phyloP scores from a whole-genome alignment of 805 yeast species.

The Schizosaccharomyces japonicus region DNA sequence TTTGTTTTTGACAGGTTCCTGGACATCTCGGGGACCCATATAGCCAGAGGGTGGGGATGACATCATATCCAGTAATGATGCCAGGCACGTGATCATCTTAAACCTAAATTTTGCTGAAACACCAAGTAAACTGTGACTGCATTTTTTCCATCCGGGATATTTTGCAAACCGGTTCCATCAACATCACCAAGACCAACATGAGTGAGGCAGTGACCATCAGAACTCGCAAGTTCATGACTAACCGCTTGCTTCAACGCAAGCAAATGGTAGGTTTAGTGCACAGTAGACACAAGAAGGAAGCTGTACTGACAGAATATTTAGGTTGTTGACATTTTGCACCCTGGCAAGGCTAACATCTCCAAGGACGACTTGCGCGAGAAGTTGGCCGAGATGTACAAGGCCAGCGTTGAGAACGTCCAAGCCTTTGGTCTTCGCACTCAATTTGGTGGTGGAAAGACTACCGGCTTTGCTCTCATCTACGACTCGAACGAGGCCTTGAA shows the following conservation, averaged over 20 bases:
- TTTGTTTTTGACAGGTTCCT: too few relatives aligned
- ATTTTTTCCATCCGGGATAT: too few relatives aligned
- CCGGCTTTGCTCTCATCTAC: slow-evolving; percentile 98
- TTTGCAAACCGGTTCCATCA: too few relatives aligned
- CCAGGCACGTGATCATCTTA: too few relatives aligned
- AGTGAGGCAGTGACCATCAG: slow-evolving; percentile 95
- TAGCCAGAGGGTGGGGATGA: too few relatives aligned
- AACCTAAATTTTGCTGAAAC: too few relatives aligned
- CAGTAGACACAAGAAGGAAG: not conserved
- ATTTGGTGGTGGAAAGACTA: slow-evolving; percentile 98
- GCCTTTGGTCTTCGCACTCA: slow-evolving; percentile 99
- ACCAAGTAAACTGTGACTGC: too few relatives aligned
- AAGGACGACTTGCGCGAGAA: slow-evolving; percentile 97
- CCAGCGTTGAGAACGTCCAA: slow-evolving; percentile 81
- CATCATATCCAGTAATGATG: too few relatives aligned
- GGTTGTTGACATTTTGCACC: slow-evolving; percentile 84
- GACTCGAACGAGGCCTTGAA: slow-evolving; percentile 92
- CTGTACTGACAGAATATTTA: too few relatives aligned
- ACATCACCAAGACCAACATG: too few relatives aligned
- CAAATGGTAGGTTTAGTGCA: slow-evolving; percentile 57
- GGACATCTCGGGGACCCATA: too few relatives aligned
- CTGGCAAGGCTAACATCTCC: slow-evolving; percentile 96
- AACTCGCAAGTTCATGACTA: slow-evolving; percentile 70
- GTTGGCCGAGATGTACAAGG: slow-evolving; percentile 69
- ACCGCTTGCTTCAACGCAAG: slow-evolving; percentile 98